Evolutionary conservation across 805 yeast species (phyloP).

Genomic region (Ascoidea rubescens): DNA sequence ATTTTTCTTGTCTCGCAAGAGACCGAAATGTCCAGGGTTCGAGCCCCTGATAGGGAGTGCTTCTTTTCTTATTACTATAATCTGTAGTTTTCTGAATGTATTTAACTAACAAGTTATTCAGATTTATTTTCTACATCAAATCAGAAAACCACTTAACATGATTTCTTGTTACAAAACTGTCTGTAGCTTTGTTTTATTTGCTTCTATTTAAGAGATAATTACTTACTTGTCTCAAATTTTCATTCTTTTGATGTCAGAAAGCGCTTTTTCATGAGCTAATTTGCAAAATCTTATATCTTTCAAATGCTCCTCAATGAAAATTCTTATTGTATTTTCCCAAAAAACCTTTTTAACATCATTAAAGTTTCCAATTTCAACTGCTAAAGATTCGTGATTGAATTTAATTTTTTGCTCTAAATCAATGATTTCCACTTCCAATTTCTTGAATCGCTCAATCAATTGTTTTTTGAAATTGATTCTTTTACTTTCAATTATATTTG

Average conservation of each 20-base stretch:
- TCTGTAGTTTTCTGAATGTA: too few relatives aligned
- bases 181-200: too few relatives aligned
- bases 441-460: constrained; percentile 24
- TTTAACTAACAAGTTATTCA: too few relatives aligned
- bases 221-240: too few relatives aligned
- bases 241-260: background rate
- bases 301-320: constrained; percentile 18
- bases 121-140: too few relatives aligned
- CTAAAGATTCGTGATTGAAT: constrained; percentile 43
- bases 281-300: constrained; percentile 13
- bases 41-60: too few relatives aligned
- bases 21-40: too few relatives aligned
- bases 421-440: constrained; percentile 27
- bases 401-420: constrained; percentile 33
- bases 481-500: constrained; percentile 35
- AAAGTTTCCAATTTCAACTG: constrained; percentile 48
- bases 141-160: too few relatives aligned
- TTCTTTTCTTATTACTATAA: too few relatives aligned
- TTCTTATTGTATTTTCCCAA: constrained; percentile 23
- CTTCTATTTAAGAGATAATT: too few relatives aligned
- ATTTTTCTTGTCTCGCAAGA: too few relatives aligned
- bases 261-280: background rate
- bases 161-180: too few relatives aligned
- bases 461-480: constrained; percentile 32
- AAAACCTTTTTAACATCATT: constrained; percentile 34